Percentiles rank a stretch among this genome's conserved stretches.
Conservation (phyloP, 129 eudicot genomes). For the Logfia minima region DNA sequence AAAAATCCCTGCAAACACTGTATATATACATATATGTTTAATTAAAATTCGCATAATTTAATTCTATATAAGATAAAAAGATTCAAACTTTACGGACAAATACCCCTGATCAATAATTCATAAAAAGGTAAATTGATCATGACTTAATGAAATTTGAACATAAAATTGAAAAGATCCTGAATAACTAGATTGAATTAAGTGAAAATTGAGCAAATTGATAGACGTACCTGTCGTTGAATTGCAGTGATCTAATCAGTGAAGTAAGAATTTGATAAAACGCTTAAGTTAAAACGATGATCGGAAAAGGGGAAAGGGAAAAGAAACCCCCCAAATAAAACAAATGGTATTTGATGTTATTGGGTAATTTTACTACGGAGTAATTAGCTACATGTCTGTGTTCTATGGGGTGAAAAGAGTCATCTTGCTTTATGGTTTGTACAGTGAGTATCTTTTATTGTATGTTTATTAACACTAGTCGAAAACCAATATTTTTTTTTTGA, state of each 20-base stretch:
- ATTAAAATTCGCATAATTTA: conserved; percentile 20
- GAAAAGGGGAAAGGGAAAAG: not conserved
- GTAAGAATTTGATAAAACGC: conserved; percentile 5
- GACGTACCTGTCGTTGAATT: conserved; percentile 21
- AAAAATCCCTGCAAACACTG: conserved; percentile 27
- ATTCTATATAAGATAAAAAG: conserved; percentile 3
- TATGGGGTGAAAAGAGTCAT: conserved; percentile 19
- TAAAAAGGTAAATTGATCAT: not conserved
- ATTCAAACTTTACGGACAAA: conserved; percentile 20
- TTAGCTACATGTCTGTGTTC: not conserved
- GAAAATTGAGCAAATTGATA: not conserved
- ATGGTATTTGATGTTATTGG: not conserved
- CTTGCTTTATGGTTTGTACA: not conserved
- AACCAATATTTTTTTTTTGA: not conserved
- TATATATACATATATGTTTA: not conserved
- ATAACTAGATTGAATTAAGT: not conserved
- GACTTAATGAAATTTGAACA: not conserved
- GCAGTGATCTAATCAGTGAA: conserved; percentile 30
- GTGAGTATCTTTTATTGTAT: not conserved
- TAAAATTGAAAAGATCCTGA: not conserved
- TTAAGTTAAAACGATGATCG: conserved; percentile 15
- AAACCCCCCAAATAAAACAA: not conserved
- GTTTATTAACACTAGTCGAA: not conserved
- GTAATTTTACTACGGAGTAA: not conserved
- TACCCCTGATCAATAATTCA: conserved; percentile 9